Percentiles rank a stretch among this genome's conserved stretches.
Evolutionary conservation across 192 early-diverging fungal species (phyloP).

Genomic region (Linnemannia exigua): DNA sequence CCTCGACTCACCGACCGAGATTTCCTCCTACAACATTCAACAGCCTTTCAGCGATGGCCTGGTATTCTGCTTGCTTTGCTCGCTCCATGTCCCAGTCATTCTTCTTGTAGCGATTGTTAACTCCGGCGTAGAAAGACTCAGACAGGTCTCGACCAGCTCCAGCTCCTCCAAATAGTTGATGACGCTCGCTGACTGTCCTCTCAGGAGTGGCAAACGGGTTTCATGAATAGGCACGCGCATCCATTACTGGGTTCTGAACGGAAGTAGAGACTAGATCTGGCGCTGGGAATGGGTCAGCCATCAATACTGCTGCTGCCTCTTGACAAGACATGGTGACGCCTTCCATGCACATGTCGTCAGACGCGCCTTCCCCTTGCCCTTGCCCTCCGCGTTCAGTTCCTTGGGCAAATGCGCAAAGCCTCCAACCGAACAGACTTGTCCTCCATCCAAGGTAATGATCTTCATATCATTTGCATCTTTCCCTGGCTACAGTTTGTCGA

Average conservation of each 20-base stretch:
- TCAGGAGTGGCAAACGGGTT: constrained; percentile 18
- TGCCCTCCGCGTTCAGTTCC: too few species aligned
- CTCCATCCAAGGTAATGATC: constrained; percentile 28
- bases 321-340: too few species aligned
- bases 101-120: constrained; percentile 19
- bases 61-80: constrained; percentile 21
- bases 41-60: constrained; percentile 18
- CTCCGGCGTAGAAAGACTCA: constrained; percentile 12
- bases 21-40: constrained; percentile 14
- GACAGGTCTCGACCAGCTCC: constrained; percentile 1
- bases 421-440: constrained; percentile 19
- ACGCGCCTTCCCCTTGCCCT: too few species aligned
- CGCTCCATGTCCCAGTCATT: constrained; percentile 12
- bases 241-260: too few species aligned
- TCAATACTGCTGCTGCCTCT: too few species aligned
- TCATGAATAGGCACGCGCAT: too few species aligned
- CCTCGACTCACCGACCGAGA: not conserved
- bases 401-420: constrained; percentile 12
- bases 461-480: constrained; percentile 5
- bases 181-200: constrained; percentile 11
- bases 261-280: too few species aligned
- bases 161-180: not conserved
- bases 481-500: constrained; percentile 12
- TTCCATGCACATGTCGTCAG: too few species aligned
- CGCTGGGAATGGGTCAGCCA: too few species aligned